phyloP scores from a whole-genome alignment of 768 basidiomycete species.

The Podaxis pistillaris region DNA sequence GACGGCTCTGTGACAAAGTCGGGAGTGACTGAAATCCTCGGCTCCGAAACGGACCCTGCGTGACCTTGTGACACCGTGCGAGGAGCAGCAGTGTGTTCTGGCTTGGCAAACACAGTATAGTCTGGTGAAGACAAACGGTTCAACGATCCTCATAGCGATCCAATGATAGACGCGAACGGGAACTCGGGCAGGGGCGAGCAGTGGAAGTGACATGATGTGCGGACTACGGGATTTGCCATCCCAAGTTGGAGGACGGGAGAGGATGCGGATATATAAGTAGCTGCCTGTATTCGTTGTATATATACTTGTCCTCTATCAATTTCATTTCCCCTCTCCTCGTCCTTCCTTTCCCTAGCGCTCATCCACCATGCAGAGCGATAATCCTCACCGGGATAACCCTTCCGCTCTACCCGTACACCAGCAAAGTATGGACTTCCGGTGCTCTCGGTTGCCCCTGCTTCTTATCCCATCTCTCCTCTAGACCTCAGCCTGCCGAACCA shows the following conservation, averaged over 20 bases:
- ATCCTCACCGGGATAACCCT: constrained; percentile 23
- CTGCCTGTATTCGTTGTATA: constrained; percentile 21
- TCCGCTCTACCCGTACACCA: constrained; percentile 26
- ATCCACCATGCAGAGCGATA: constrained; percentile 34
- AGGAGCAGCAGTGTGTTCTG: not conserved
- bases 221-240: constrained; percentile 12
- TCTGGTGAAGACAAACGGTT: not conserved
- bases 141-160: not conserved
- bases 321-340: constrained; percentile 21
- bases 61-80: constrained; percentile 10
- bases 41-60: constrained; percentile 13
- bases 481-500: constrained; percentile 63
- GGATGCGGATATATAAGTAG: constrained; percentile 10
- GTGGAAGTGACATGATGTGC: constrained; percentile 5
- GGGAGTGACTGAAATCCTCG: constrained; percentile 12
- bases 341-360: constrained; percentile 20
- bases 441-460: constrained; percentile 13
- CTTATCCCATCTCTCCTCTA: constrained; percentile 26
- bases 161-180: not conserved
- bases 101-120: constrained; percentile 11
- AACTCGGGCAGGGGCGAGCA: not conserved
- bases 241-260: constrained; percentile 1
- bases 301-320: constrained; percentile 30
- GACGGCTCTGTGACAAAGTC: constrained; percentile 16
- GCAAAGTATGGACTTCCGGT: constrained; percentile 30